phyloP scores from a whole-genome alignment of 805 yeast genomes.

The Candida caryicola region DNA sequence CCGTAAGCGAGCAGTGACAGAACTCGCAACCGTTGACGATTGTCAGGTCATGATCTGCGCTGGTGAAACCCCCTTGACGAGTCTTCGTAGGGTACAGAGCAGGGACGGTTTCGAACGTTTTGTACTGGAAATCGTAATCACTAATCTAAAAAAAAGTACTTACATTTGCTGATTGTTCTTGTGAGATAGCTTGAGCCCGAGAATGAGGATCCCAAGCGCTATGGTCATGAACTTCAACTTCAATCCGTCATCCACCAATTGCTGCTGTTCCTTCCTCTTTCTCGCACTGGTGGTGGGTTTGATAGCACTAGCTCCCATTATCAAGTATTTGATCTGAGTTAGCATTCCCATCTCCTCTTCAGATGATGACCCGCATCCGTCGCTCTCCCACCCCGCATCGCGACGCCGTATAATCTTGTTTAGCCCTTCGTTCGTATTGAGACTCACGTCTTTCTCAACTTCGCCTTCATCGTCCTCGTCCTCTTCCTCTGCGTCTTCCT shows the following conservation, averaged over 20 bases:
- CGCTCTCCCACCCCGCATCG: conserved; percentile 5
- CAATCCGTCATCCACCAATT: conserved; percentile 37
- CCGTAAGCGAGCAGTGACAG: too few species aligned
- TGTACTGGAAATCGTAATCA: too few species aligned
- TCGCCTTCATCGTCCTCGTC: conserved; percentile 9
- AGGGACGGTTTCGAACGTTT: too few species aligned
- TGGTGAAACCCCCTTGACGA: too few species aligned
- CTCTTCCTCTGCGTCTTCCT: conserved; percentile 13
- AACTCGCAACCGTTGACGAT: too few species aligned
- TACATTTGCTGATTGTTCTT: conserved; percentile 14
- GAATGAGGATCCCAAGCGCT: conserved; percentile 40
- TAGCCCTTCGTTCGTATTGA: background rate
- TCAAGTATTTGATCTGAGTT: conserved; percentile 33
- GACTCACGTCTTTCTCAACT: conserved; percentile 12
- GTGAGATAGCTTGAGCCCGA: conserved; percentile 37
- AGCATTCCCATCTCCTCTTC: conserved; percentile 29
- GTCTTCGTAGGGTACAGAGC: too few species aligned
- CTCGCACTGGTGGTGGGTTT: conserved; percentile 4
- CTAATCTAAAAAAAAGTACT: too few species aligned
- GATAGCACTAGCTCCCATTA: conserved; percentile 25
- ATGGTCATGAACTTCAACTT: conserved; percentile 42
- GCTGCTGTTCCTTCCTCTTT: conserved; percentile 20
- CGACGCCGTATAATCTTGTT: background rate
- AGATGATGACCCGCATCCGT: conserved; percentile 9
- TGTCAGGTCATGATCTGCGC: too few species aligned